Conservation (phyloP, 2,329 filamentous ascomycete species). For the Pseudogymnoascus verrucosus region DNA sequence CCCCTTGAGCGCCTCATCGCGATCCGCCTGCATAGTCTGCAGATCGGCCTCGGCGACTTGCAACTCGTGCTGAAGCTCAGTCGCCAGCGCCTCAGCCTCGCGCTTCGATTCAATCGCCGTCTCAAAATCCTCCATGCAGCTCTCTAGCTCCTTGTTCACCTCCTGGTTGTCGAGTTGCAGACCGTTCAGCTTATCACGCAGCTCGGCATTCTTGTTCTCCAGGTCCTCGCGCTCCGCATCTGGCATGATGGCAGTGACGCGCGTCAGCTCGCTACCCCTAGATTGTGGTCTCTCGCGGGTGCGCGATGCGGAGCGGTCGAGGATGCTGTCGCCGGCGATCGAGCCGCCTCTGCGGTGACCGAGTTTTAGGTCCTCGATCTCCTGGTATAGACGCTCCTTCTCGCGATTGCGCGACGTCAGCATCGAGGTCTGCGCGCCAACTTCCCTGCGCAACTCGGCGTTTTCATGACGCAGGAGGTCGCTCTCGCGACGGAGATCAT, state of each 20-base stretch:
- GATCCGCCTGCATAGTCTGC: conserved; percentile 69
- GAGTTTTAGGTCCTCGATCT: conserved; percentile 94
- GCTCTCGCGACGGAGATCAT: conserved; percentile 62
- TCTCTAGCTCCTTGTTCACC: conserved; percentile 72
- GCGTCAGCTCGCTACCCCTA: conserved; percentile 44
- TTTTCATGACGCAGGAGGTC: conserved; percentile 86
- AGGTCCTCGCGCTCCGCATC: conserved; percentile 79
- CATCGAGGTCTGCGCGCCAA: conserved; percentile 95
- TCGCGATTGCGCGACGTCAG: conserved; percentile 91
- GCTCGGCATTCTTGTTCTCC: conserved; percentile 72
- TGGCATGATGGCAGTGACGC: conserved; percentile 38
- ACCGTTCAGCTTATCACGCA: conserved; percentile 80
- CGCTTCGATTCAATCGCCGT: conserved; percentile 56
- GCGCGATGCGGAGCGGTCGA: conserved; percentile 89
- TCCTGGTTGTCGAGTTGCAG: conserved; percentile 86
- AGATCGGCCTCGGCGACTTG: conserved; percentile 74
- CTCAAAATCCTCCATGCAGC: conserved; percentile 72
- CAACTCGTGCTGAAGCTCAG: conserved; percentile 71
- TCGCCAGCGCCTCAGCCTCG: conserved; percentile 48
- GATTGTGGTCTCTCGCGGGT: conserved; percentile 68
- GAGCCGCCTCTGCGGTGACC: conserved; percentile 63
- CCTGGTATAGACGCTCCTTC: conserved; percentile 88
- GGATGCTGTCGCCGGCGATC: conserved; percentile 75
- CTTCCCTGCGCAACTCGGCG: conserved; percentile 80
- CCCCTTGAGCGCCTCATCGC: conserved; percentile 73